Base-by-base conservation (phyloP, 331 rosid genomes). In the Quercus lobata region DNA sequence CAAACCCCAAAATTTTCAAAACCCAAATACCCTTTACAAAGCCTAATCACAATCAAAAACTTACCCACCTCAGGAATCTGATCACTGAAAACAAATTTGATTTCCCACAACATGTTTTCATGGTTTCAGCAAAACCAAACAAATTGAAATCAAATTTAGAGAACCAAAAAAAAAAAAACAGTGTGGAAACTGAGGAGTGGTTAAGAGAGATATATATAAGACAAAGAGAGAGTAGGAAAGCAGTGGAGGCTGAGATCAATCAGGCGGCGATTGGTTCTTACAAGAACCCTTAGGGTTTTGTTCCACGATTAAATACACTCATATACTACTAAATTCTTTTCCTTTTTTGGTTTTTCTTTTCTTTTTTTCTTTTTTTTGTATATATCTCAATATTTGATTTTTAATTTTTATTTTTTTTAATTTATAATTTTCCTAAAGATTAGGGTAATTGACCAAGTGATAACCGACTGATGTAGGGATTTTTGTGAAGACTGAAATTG, bases 211-310 rank as follows among this genome's bases (percentile, higher is more conserved):
- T 77, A 76, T 41, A 41, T 41, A 41, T 41, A 8, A 8, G 46
- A 73, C 70, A 29, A 30, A 76, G 32, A 73, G 61, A 58, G 73
- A 70, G 61, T 21, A 34, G 69, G 78, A 66, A 49, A 54, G 52
- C 19, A 52, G 69, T 21, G 78, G 80, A 70, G 78, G 74, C 41
- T 56, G 87, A 60, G 85, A 84, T 85, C 80, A 92, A 84, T 85
- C 90, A 79, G 97, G 98, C 98, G 97, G 97, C 97, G 85, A 92
- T 87, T 91, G 83, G 79, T 80, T 73, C 86, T 82, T 77, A 77
- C 89, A 87, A 88, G 92, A 89, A 94, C 91, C 98, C 97, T 87
- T 89, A 91, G 97, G 98, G 98, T 91, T 94, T 94, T 92, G 92
- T 87, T 83, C 85, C 86, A 88, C 70, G 90, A 90, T 87, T 90